A percentile compares a stretch with the other conserved stretches of the same genome.
Conservation (phyloP, 1,139 yeast genomes). For the Taphrina pruni region DNA sequence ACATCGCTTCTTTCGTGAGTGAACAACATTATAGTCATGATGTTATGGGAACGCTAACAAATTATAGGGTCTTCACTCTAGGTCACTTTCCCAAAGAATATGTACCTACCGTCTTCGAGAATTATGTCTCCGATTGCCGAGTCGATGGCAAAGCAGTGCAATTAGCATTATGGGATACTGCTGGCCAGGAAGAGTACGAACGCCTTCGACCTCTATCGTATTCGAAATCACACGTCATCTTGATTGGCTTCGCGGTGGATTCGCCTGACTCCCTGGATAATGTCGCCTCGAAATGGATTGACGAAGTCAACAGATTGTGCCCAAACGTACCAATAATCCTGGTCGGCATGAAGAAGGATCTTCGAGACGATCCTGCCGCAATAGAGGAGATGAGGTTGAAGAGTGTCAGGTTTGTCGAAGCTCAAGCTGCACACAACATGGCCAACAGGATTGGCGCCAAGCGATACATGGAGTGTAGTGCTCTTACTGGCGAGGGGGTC, state of each 20-base stretch:
- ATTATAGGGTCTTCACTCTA: constrained; percentile 68
- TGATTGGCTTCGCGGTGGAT: constrained; percentile 71
- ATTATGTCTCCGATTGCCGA: constrained; percentile 89
- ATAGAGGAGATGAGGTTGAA: constrained; percentile 76
- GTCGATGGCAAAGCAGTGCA: constrained; percentile 92
- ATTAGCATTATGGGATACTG: constrained; percentile 93
- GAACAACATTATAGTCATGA: background rate
- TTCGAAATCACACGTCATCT: constrained; percentile 70
- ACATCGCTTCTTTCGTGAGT: constrained; percentile 73
- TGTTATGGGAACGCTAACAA: background rate
- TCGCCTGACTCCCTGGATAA: constrained; percentile 70
- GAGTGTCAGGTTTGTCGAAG: constrained; percentile 76
- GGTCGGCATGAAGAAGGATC: constrained; percentile 90
- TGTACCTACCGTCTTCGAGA: constrained; percentile 94
- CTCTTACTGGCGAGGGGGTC: constrained; percentile 67
- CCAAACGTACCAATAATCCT: constrained; percentile 81
- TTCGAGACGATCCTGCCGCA: constrained; percentile 80
- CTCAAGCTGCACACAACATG: constrained; percentile 78
- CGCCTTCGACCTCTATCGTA: constrained; percentile 70
- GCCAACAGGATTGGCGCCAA: constrained; percentile 88
- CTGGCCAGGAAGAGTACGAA: constrained; percentile 83
- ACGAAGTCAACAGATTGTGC: constrained; percentile 78
- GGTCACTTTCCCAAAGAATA: constrained; percentile 75
- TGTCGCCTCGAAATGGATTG: constrained; percentile 66
- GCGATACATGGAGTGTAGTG: constrained; percentile 89